Base-by-base conservation (phyloP, 768 basidiomycete genomes). In the Suillus subluteus region DNA sequence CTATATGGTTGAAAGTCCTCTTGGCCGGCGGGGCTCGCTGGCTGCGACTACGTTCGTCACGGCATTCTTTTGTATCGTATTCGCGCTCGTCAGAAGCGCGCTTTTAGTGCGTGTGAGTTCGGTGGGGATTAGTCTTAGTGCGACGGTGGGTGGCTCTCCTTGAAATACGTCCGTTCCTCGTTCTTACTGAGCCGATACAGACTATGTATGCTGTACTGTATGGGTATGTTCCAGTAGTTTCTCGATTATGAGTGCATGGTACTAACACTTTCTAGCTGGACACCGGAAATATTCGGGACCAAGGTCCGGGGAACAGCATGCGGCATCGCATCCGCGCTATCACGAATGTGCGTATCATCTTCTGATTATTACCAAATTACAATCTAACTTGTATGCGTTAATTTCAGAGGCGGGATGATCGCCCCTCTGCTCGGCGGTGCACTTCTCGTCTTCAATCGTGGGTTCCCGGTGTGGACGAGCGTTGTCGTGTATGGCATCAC, bases 181-280 rank as follows among this genome's bases (percentile, higher is more conserved):
- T 58, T 18, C 37, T 32, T 61, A 15, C n/a, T 21, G 12, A 54
- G 62, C 3, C 62, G 7, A 54, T 32, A 11, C 37, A 91, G 89
- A 83, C 90, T 3, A 93, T 94, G 93, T 94, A 91, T 86, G 91
- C 93, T 13, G 89, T 95, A n/a, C 71, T 94, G 62, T 94, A 94
- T 70, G 92, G 92, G 78, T 79, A 64, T 63, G 66, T 37, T 11
- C 26, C 6, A 30, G 16, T 43, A 21, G 6, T 26, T 41, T 59
- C 38, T 4, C 5, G 40, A 18, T 41, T 59, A 26, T 5, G 40
- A 59, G 58, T 5, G n/a, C 32, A 41, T 26, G 50, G 21, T 26
- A 52, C 23, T 52, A 4, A 52, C 3, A 3, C 69, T n/a, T 50
- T 70, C 43, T 64, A 82, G 83, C 4, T 93, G 92, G 90, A 95